These are phyloP conservation scores for Mycena olivaceomarginata DNA, from an alignment of 768 basidiomycete species.

Conservation along the genomic window DNA sequence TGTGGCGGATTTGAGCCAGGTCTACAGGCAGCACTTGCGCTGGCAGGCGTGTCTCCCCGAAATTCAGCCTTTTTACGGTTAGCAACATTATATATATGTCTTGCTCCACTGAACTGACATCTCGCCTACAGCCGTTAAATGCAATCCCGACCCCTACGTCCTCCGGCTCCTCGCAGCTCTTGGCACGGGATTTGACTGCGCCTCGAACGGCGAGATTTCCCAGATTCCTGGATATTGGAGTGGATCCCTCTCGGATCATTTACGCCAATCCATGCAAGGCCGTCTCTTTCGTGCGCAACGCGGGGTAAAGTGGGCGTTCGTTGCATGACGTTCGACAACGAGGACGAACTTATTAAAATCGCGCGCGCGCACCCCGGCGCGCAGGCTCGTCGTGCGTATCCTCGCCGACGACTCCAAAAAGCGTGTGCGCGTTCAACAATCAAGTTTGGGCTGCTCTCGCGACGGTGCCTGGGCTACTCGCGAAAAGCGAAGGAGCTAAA, in stretches of 20 bases:
- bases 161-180: slow-evolving; percentile 92
- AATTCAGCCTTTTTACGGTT: slow-evolving; percentile 95
- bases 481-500: slow-evolving; percentile 86
- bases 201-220: slow-evolving; percentile 95
- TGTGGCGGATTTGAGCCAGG: slow-evolving; percentile 93
- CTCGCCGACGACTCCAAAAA: slow-evolving; percentile 98
- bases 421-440: slow-evolving; percentile 93
- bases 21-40: slow-evolving; percentile 89
- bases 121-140: slow-evolving; percentile 87
- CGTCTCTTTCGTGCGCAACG: slow-evolving; percentile 91
- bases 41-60: slow-evolving; percentile 88
- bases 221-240: slow-evolving; percentile 88
- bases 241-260: slow-evolving; percentile 90
- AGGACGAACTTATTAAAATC: slow-evolving; percentile 96
- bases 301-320: slow-evolving; percentile 86
- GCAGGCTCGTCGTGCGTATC: slow-evolving; percentile 92
- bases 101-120: slow-evolving; percentile 49
- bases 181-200: slow-evolving; percentile 97
- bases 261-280: slow-evolving; percentile 99
- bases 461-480: slow-evolving; percentile 87
- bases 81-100: slow-evolving; percentile 40
- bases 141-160: slow-evolving; percentile 97
- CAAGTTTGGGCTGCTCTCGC: slow-evolving; percentile 96
- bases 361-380: slow-evolving; percentile 87
- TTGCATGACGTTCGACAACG: slow-evolving; percentile 99